A percentile compares a stretch with the other conserved stretches of the same genome.
Conservation (phyloP, 148 eudicot genomes). For the Silene latifolia region DNA sequence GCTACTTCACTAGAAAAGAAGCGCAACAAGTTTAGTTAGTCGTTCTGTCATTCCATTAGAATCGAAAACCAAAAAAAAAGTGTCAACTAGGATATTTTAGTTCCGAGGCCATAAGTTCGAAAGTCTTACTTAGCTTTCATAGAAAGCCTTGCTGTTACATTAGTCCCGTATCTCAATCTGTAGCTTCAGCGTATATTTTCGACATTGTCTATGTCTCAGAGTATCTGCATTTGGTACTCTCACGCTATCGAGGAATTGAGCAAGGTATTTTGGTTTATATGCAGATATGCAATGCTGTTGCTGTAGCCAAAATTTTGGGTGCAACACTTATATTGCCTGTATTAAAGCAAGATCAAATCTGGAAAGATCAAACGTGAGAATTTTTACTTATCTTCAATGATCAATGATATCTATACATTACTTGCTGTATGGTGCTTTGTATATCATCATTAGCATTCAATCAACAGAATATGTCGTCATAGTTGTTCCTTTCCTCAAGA, state of each 20-base stretch:
- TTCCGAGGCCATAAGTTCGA: background rate
- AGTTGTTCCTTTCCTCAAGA: too few species aligned
- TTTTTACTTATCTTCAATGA: background rate
- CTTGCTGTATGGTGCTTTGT: too few species aligned
- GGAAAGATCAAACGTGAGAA: constrained; percentile 99
- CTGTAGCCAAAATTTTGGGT: constrained; percentile 92
- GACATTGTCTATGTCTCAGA: background rate
- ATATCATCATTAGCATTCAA: too few species aligned
- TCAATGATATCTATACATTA: background rate
- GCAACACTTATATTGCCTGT: constrained; percentile 96
- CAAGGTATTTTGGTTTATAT: constrained; percentile 14
- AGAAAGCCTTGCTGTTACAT: background rate
- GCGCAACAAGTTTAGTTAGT: too few species aligned
- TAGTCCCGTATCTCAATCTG: background rate
- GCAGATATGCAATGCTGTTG: constrained; percentile 99
- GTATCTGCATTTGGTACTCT: background rate
- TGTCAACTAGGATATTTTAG: background rate
- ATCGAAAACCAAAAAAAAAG: background rate
- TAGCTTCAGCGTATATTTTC: background rate
- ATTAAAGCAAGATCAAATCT: constrained; percentile 97
- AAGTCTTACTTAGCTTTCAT: background rate
- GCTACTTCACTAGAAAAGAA: too few species aligned
- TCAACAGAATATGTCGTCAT: too few species aligned
- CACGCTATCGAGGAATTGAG: background rate
- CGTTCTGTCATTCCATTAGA: too few species aligned